phyloP scores from a whole-genome alignment of 495 filamentous ascomycete species.

The Xylaria venustula region DNA sequence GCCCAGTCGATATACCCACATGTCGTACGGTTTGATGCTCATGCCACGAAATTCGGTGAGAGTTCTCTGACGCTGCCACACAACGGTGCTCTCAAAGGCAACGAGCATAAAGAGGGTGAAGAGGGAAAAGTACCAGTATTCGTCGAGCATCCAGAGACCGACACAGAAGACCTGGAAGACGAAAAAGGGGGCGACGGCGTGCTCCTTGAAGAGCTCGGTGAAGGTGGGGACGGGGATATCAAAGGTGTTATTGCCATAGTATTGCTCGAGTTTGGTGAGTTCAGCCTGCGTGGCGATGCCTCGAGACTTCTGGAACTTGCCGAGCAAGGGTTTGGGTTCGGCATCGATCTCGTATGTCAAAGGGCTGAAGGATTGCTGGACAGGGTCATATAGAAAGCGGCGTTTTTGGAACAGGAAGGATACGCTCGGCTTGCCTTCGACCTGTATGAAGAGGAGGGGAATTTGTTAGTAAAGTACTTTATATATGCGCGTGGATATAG shows the following conservation, averaged over 20 bases:
- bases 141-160: conserved; percentile 96
- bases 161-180: conserved; percentile 99
- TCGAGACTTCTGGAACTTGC: conserved; percentile 70
- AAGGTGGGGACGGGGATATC: conserved; percentile 97
- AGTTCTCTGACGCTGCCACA: conserved; percentile 98
- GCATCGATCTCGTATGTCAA: conserved; percentile 81
- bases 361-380: conserved; percentile 69
- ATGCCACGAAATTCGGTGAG: conserved; percentile 96
- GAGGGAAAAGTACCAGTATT: conserved; percentile 99
- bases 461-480: neutral
- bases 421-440: conserved; percentile 66
- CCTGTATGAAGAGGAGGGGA: conserved; percentile 36
- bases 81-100: conserved; percentile 95
- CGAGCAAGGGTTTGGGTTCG: conserved; percentile 74
- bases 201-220: conserved; percentile 93
- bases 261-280: conserved; percentile 73
- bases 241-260: conserved; percentile 96
- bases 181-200: conserved; percentile 98
- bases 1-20: conserved; percentile 81
- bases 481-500: too few relatives aligned
- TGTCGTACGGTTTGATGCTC: conserved; percentile 97
- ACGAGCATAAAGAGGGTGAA: conserved; percentile 99
- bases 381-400: conserved; percentile 80
- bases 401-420: conserved; percentile 99
- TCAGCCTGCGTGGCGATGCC: conserved; percentile 71